Conservation (phyloP, 176 grass and related monocot genomes). For the Bonia amplexicaulis region DNA sequence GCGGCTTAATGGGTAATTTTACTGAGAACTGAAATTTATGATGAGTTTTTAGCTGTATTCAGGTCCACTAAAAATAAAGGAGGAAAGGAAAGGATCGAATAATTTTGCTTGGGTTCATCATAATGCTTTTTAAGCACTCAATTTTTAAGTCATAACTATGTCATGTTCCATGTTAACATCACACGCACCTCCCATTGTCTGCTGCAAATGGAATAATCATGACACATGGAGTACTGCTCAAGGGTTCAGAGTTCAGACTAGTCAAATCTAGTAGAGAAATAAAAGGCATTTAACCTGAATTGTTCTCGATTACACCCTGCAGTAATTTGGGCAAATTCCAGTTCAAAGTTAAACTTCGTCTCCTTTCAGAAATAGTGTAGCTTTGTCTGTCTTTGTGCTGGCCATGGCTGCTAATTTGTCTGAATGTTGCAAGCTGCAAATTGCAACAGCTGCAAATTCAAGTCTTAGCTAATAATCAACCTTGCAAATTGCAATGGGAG, state of each 20-base stretch:
- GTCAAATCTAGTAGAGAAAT: background rate
- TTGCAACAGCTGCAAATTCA: background rate
- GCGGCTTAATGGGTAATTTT: background rate
- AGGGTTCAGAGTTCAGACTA: background rate
- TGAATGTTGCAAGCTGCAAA: background rate
- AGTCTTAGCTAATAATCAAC: background rate
- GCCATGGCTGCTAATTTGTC: background rate
- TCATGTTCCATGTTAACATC: slow-evolving; percentile 23
- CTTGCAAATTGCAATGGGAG: background rate
- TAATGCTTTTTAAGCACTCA: slow-evolving; percentile 13
- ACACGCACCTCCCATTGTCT: background rate
- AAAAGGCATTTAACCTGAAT: background rate
- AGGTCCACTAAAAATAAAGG: background rate
- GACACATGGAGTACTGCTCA: slow-evolving; percentile 2
- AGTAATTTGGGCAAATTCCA: background rate
- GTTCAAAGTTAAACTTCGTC: background rate
- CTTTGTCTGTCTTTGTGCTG: background rate
- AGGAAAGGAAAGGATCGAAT: background rate
- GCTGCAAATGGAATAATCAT: slow-evolving; percentile 30
- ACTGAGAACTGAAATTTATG: background rate
- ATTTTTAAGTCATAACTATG: background rate
- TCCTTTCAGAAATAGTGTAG: background rate
- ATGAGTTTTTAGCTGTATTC: background rate
- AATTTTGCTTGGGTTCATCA: slow-evolving; percentile 7
- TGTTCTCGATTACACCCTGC: background rate